Conservation (phyloP, 148 eudicot genomes). For the Vaccinium corymbosum region DNA sequence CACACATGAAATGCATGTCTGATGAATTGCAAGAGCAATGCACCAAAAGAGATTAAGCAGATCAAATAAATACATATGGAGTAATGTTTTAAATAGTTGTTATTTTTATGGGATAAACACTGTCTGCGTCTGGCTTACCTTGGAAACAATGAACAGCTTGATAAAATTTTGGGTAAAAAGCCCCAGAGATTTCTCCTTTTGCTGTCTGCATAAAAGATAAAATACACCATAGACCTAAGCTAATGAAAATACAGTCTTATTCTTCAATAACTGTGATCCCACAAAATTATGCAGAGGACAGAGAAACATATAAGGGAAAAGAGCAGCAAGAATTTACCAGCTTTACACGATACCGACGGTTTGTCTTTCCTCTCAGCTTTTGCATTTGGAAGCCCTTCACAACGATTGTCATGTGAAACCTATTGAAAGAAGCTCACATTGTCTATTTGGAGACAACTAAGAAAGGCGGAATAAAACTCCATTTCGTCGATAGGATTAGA, state of each 20-base stretch:
- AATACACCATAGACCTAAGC: too few relatives aligned
- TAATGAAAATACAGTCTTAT: neutral
- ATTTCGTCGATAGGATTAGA: too few relatives aligned
- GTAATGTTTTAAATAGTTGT: neutral
- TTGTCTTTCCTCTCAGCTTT: conserved; percentile 19
- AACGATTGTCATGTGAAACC: conserved; percentile 13
- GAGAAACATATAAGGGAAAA: neutral
- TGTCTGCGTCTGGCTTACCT: conserved; percentile 37
- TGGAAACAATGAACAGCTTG: conserved; percentile 73
- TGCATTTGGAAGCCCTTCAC: conserved; percentile 18
- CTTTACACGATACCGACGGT: conserved; percentile 44
- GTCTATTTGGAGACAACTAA: neutral
- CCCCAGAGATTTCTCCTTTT: conserved; percentile 85
- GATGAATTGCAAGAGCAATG: too few relatives aligned
- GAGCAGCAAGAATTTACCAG: conserved; percentile 31
- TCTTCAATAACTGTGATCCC: neutral
- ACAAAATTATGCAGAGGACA: neutral
- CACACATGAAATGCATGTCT: too few relatives aligned
- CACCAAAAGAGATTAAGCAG: neutral
- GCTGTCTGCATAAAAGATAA: conserved; percentile 38
- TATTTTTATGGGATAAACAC: neutral
- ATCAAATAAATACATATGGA: neutral
- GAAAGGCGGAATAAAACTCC: neutral
- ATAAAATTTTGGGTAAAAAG: conserved; percentile 77
- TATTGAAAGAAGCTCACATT: conserved; percentile 12